phyloP scores from a whole-genome alignment of 352 stramenopile genomes.

The Globisporangium abappressorium region DNA sequence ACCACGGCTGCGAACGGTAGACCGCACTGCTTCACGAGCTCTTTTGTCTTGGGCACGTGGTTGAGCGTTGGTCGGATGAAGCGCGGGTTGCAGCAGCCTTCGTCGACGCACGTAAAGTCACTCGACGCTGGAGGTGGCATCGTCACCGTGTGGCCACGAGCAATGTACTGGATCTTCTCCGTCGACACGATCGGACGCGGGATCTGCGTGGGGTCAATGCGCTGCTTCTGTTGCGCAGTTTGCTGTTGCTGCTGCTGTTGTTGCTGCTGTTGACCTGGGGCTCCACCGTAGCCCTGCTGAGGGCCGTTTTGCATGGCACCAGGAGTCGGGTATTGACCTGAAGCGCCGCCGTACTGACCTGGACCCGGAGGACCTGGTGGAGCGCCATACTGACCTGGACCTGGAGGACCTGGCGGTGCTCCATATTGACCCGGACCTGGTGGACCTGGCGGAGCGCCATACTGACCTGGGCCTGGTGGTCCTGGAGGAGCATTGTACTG shows the following conservation, averaged over 20 bases:
- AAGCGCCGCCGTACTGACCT: constrained; percentile 8
- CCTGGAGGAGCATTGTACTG: constrained; percentile 12
- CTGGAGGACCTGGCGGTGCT: constrained; percentile 6
- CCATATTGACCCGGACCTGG: neutral
- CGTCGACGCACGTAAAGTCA: constrained; percentile 80
- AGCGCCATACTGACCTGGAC: constrained; percentile 20
- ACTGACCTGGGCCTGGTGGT: constrained; percentile 1
- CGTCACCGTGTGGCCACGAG: constrained; percentile 75
- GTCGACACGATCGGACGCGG: constrained; percentile 67
- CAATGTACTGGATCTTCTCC: constrained; percentile 73
- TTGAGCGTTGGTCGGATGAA: constrained; percentile 89
- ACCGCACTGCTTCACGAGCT: constrained; percentile 73
- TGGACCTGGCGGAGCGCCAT: neutral
- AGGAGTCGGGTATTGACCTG: constrained; percentile 17
- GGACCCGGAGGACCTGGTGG: constrained; percentile 10
- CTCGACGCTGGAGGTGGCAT: constrained; percentile 76
- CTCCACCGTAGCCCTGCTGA: constrained; percentile 13
- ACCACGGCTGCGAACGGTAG: constrained; percentile 82
- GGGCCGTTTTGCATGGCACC: constrained; percentile 12
- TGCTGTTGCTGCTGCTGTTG: constrained; percentile 34
- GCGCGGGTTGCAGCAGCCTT: constrained; percentile 86
- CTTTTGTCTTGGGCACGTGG: constrained; percentile 71
- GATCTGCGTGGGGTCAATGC: constrained; percentile 88
- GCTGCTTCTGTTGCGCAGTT: constrained; percentile 54
- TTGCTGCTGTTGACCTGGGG: constrained; percentile 13